Percentiles rank a stretch among this genome's conserved stretches.
Conservation (phyloP, 345 rosid genomes). For the Eucalyptus curtisii region DNA sequence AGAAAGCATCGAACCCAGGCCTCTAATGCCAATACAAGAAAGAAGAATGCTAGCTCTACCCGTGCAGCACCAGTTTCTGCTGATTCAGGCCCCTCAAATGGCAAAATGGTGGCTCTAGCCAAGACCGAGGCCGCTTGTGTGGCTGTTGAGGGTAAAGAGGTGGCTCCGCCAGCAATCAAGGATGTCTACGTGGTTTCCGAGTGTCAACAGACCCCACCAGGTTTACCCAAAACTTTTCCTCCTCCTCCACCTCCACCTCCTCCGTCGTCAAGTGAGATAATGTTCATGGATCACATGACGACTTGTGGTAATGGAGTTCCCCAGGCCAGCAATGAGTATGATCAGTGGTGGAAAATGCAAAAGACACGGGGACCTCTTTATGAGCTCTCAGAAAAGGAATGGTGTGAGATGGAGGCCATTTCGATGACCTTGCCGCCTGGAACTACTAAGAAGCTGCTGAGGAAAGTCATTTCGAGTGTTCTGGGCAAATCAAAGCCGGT, state of each 20-base stretch:
- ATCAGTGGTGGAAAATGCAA: neutral
- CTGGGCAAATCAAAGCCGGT: neutral
- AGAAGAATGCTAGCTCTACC: neutral
- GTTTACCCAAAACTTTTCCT: neutral
- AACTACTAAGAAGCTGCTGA: neutral
- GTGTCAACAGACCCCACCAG: neutral
- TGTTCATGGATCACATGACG: neutral
- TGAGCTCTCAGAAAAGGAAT: neutral
- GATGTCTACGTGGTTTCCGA: neutral
- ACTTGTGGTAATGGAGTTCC: neutral
- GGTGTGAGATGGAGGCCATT: neutral
- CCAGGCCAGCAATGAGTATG: neutral
- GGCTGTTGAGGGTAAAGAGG: neutral
- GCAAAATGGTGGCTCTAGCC: neutral
- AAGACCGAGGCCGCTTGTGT: neutral
- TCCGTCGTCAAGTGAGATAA: neutral
- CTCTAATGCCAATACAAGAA: neutral
- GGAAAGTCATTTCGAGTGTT: neutral
- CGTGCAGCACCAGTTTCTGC: neutral
- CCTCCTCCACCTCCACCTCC: neutral
- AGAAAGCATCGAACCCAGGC: constrained; percentile 1
- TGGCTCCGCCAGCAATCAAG: neutral
- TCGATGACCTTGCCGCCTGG: neutral
- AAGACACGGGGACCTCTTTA: neutral
- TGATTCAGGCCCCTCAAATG: neutral